A percentile compares a stretch with the other conserved stretches of the same genome.
These are phyloP conservation scores for Syzygium aqueum DNA, from an alignment of 345 rosid species.

Conservation along the genomic window DNA sequence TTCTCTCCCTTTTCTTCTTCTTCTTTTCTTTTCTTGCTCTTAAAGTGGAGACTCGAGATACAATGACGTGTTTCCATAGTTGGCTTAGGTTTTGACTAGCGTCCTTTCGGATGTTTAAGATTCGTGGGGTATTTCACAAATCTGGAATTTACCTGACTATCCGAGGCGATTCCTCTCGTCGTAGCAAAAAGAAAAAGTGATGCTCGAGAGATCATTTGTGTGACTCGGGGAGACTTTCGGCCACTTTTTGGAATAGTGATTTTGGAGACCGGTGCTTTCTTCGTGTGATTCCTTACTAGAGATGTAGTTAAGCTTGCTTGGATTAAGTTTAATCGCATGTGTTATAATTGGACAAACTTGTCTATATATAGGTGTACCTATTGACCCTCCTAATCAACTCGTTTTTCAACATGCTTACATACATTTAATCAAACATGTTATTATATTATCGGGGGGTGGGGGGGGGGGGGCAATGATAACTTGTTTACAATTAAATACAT, in stretches of 20 bases:
- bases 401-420: too few species aligned
- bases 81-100: neutral
- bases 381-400: too few species aligned
- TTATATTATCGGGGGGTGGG: too few species aligned
- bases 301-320: neutral
- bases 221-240: neutral
- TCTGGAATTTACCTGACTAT: neutral
- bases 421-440: too few species aligned
- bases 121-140: neutral
- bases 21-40: neutral
- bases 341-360: neutral
- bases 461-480: too few species aligned
- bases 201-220: neutral
- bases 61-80: fast-evolving
- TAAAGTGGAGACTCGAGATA: neutral
- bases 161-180: neutral
- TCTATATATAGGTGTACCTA: neutral
- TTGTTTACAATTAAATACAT: too few species aligned
- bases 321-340: neutral
- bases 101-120: neutral
- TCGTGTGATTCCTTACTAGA: neutral
- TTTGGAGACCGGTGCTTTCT: neutral
- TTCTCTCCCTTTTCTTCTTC: neutral
- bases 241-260: neutral
- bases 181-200: too few species aligned